These are phyloP conservation scores for Leccinum disarticulatum DNA, from an alignment of 768 basidiomycete species.

Conservation along the genomic window DNA sequence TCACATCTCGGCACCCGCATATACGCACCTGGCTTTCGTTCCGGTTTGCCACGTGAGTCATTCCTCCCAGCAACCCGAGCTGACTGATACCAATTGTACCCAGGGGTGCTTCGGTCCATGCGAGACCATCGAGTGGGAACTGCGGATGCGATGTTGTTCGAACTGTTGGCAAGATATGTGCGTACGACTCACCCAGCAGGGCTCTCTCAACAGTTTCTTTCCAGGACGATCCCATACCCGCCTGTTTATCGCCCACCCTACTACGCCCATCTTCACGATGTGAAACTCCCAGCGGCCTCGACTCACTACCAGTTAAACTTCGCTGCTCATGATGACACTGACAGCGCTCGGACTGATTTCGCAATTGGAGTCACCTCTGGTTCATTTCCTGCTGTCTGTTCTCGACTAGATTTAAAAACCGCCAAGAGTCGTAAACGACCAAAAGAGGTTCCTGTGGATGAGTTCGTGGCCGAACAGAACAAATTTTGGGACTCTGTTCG, in stretches of 20 bases:
- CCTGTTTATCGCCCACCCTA: too few relatives aligned
- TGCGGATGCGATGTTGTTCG: conserved; percentile 14
- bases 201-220: background rate
- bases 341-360: too few relatives aligned
- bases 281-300: background rate
- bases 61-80: background rate
- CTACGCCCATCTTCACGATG: background rate
- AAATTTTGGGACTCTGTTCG: background rate
- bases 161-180: conserved; percentile 12
- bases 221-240: conserved; percentile 1
- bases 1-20: conserved; percentile 24
- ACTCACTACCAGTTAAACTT: background rate
- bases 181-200: background rate
- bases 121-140: conserved; percentile 10
- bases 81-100: background rate
- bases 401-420: background rate
- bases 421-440: background rate
- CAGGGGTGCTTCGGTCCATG: conserved; percentile 9
- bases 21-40: conserved; percentile 30
- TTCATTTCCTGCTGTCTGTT: rapidly evolving
- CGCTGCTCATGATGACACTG: background rate
- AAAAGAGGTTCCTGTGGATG: background rate
- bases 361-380: background rate
- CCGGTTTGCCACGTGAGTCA: conserved; percentile 31
- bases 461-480: background rate